Evolutionary conservation across 73 alveolate genomes (phyloP).

Genomic region (Paramecium biaurelia): DNA sequence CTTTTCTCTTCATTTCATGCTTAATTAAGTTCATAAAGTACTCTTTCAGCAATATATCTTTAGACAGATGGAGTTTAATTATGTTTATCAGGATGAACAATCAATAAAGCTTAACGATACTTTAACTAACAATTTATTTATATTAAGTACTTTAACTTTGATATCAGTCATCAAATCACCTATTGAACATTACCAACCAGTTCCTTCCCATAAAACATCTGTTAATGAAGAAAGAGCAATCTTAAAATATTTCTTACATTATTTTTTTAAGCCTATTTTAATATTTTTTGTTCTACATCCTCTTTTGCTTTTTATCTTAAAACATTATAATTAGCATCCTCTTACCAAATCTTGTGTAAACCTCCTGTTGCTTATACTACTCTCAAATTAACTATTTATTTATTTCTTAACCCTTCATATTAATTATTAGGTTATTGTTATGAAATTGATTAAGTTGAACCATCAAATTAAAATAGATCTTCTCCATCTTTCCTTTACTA

Average conservation of each 20-base stretch:
- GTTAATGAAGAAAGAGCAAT: not conserved
- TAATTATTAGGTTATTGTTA: not conserved
- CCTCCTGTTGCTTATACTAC: not conserved
- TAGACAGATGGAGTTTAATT: not conserved
- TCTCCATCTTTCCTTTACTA: not conserved
- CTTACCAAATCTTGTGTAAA: not conserved
- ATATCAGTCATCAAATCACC: constrained; percentile 37
- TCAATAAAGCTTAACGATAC: not conserved
- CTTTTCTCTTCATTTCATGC: not conserved
- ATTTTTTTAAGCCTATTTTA: not conserved
- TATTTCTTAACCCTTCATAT: not conserved
- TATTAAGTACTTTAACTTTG: not conserved
- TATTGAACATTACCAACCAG: constrained; percentile 26
- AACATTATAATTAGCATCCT: not conserved
- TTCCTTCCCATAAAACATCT: constrained; percentile 42
- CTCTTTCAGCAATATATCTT: constrained; percentile 52
- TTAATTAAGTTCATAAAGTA: constrained; percentile 15
- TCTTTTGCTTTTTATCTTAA: constrained; percentile 38
- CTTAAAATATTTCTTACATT: constrained; percentile 34
- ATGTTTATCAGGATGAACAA: constrained; percentile 38
- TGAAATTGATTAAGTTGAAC: not conserved
- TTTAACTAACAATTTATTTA: not conserved
- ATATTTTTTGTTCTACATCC: constrained; percentile 1
- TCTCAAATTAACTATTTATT: not conserved
- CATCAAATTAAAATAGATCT: not conserved